Evolutionary conservation across 225 moss, liverwort and hornwort genomes (phyloP).

Genomic region (Marchantia polymorpha): DNA sequence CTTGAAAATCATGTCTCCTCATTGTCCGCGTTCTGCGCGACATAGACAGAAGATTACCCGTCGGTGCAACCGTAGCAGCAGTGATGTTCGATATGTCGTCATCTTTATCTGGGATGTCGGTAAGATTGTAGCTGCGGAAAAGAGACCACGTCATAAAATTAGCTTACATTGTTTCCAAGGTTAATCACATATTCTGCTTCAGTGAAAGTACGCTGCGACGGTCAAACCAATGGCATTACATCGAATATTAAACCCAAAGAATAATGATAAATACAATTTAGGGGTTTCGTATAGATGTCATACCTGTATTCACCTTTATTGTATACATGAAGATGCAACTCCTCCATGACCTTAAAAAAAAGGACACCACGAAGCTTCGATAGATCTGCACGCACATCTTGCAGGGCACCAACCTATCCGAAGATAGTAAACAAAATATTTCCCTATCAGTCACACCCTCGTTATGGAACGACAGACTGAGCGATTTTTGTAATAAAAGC

Average conservation of each 20-base stretch:
- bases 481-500: not conserved
- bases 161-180: not conserved
- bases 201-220: too few species aligned
- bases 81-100: slow-evolving; percentile 92
- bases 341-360: slow-evolving; percentile 94
- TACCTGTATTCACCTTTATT: slow-evolving; percentile 99
- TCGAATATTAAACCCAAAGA: not conserved
- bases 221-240: too few species aligned
- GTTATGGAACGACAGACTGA: not conserved
- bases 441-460: not conserved
- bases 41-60: slow-evolving; percentile 87
- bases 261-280: not conserved
- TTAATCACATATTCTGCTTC: too few species aligned
- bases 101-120: slow-evolving; percentile 69
- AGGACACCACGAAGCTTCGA: slow-evolving; percentile 88
- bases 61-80: slow-evolving; percentile 76
- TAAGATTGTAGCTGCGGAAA: slow-evolving; percentile 69
- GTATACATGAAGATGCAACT: slow-evolving; percentile 95
- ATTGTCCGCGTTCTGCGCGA: slow-evolving; percentile 90
- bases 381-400: slow-evolving; percentile 97
- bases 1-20: slow-evolving; percentile 81
- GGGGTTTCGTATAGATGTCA: not conserved
- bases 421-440: not conserved
- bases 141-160: not conserved
- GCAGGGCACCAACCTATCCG: slow-evolving; percentile 88